These are phyloP conservation scores for Diospyros lotus DNA, from an alignment of 148 eudicot species.

Conservation along the genomic window DNA sequence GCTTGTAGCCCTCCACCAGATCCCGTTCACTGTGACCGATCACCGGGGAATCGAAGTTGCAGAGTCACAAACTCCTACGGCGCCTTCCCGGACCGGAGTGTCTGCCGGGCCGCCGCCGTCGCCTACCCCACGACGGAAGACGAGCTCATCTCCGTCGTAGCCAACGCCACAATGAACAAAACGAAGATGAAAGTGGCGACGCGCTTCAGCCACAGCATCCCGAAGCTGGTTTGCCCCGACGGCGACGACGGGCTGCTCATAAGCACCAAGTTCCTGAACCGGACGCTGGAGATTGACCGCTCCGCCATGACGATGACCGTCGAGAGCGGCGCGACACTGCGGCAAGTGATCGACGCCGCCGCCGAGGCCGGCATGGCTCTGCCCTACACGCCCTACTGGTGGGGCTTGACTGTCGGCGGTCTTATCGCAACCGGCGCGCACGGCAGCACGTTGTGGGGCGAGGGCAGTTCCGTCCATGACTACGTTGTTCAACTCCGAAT, in stretches of 20 bases:
- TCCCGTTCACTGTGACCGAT: conserved; percentile 44
- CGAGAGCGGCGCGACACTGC: conserved; percentile 55
- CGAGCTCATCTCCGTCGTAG: conserved; percentile 46
- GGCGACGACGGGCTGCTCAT: conserved; percentile 57
- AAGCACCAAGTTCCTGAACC: conserved; percentile 56
- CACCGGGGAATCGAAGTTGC: conserved; percentile 25
- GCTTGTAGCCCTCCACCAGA: conserved; percentile 49
- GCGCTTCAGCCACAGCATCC: conserved; percentile 53
- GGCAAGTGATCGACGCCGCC: conserved; percentile 49
- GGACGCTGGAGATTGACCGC: conserved; percentile 23
- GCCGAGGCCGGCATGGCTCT: conserved; percentile 50
- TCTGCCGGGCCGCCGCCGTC: conserved; percentile 45
- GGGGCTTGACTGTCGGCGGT: conserved; percentile 77
- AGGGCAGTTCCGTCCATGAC: conserved; percentile 69
- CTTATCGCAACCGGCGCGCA: conserved; percentile 74
- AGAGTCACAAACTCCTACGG: conserved; percentile 69
- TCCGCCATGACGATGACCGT: conserved; percentile 28
- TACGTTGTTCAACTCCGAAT: conserved; percentile 49
- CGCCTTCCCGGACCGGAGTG: conserved; percentile 54
- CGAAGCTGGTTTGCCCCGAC: conserved; percentile 59
- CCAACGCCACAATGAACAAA: conserved; percentile 29
- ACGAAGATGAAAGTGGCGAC: conserved; percentile 63
- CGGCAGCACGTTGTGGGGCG: conserved; percentile 73
- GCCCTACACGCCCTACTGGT: conserved; percentile 80
- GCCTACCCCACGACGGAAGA: conserved; percentile 50